Evolutionary conservation across 2,329 filamentous ascomycete species (phyloP), one percentile per base, ranked within the genome.

Genomic region (Fusarium multiceps): DNA sequence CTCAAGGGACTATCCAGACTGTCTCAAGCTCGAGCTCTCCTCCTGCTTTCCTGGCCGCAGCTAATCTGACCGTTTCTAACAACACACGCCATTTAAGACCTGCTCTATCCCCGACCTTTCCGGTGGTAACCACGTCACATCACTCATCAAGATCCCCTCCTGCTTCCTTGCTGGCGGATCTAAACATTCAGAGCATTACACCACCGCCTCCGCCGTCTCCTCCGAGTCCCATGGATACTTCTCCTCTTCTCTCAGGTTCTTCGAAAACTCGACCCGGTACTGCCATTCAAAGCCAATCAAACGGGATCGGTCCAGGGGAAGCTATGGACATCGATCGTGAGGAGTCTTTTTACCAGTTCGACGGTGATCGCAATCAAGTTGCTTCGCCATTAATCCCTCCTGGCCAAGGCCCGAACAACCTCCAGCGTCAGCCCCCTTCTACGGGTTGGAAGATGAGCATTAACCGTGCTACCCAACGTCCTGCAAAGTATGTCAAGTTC

Each of bases 381-480:
- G 23, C 34, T 42, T 14, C 34, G 20, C 49, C 21, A 8, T 18
- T n/a, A 8, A 8, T 18, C 12, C 48, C 23, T 40, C n/a, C 49
- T 21, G 23, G 10, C 32, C 47, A n/a, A 25, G 14, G 18, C 10
- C 47, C 18, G 25, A 14, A 37, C 30, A 34, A 13, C 13, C 4
- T 25, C 32, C 32, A 16, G 23, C 21, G 32, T 30, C 16, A 18
- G 18, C 16, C 16, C 20, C 16, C 47, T 27, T 53, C 34, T 20
- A 23, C 14, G 8, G 37, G 25, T 16, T 34, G 13, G n/a, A 12
- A 14, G 16, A 28, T 54, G 18, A 49, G 40, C 30, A 63, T 71
- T 47, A 64, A 49, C 16, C 63, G 68, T 23, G 66, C 34, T n/a
- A 54, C 30, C 14, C 41, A 65, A 6, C 50, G 28, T n/a, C 45